phyloP scores from a whole-genome alignment of 495 filamentous ascomycete species.

The Neurospora africana region DNA sequence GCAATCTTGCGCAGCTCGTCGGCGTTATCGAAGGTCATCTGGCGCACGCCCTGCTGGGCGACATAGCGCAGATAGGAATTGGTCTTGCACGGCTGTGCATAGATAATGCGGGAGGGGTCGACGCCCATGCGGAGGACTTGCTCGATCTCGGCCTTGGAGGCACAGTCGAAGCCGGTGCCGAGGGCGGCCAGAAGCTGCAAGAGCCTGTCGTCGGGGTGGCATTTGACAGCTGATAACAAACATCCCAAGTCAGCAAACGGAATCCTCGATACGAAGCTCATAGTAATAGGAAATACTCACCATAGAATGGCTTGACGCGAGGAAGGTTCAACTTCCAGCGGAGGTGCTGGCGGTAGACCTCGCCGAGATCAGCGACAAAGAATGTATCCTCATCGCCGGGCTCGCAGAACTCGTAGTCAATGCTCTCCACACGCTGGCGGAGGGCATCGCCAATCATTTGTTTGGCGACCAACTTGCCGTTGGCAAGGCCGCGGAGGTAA shows the following conservation, averaged over 20 bases:
- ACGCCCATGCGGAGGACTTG: constrained; percentile 75
- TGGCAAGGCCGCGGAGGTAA: constrained; percentile 6
- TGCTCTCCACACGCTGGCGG: constrained; percentile 65
- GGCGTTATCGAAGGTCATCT: constrained; percentile 98
- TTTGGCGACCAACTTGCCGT: constrained; percentile 30
- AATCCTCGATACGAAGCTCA: background rate
- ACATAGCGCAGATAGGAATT: constrained; percentile 93
- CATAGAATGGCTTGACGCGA: constrained; percentile 93
- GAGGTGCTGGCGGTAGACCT: constrained; percentile 96
- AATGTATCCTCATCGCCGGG: constrained; percentile 93
- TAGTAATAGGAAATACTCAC: constrained; percentile 41
- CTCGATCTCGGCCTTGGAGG: constrained; percentile 94
- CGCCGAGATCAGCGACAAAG: constrained; percentile 95
- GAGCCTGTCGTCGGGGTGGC: constrained; percentile 87
- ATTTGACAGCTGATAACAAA: constrained; percentile 71
- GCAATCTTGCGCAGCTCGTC: constrained; percentile 98
- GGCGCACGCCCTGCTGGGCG: constrained; percentile 70
- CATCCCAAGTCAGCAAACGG: constrained; percentile 1
- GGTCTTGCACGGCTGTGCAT: constrained; percentile 98
- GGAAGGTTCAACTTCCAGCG: constrained; percentile 93
- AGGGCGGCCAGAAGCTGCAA: constrained; percentile 76
- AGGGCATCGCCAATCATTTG: constrained; percentile 67
- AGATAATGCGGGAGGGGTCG: constrained; percentile 90
- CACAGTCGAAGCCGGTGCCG: constrained; percentile 95
- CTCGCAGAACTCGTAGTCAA: constrained; percentile 77